These are phyloP conservation scores for Ustilago cynodontis DNA, from an alignment of 1,284 basidiomycete species.

Conservation along the genomic window DNA sequence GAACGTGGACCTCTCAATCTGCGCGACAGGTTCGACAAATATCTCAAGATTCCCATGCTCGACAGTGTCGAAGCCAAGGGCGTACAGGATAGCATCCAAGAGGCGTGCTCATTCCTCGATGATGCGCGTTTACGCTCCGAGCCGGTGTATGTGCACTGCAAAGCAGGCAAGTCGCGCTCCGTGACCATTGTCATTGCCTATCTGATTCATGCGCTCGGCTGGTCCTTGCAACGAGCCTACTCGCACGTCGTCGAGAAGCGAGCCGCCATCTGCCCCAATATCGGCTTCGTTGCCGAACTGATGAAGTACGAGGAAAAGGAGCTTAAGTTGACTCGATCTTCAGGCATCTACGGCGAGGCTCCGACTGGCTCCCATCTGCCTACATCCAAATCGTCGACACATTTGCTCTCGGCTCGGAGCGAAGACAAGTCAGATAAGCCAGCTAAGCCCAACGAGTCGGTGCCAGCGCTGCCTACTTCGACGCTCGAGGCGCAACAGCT, in stretches of 20 bases:
- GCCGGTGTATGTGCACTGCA: slow-evolving; percentile 94
- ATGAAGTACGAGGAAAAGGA: slow-evolving; percentile 88
- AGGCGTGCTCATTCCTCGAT: slow-evolving; percentile 88
- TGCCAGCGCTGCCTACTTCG: slow-evolving; percentile 9
- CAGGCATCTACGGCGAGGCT: slow-evolving; percentile 39
- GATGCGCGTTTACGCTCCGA: slow-evolving; percentile 88
- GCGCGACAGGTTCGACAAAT: slow-evolving; percentile 77
- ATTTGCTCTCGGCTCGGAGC: slow-evolving; percentile 4
- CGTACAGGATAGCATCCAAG: slow-evolving; percentile 82
- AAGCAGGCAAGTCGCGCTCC: slow-evolving; percentile 92
- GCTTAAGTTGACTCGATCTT: slow-evolving; percentile 33
- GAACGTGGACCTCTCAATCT: slow-evolving; percentile 44
- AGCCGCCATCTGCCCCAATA: slow-evolving; percentile 94
- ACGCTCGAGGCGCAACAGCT: background rate
- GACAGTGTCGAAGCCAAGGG: slow-evolving; percentile 95
- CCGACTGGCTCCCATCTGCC: background rate
- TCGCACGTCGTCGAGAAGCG: slow-evolving; percentile 89
- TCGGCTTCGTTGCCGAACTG: slow-evolving; percentile 95
- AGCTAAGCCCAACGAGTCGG: background rate
- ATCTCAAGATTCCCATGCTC: slow-evolving; percentile 88
- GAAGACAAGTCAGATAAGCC: background rate
- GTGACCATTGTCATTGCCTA: slow-evolving; percentile 98
- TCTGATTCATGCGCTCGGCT: slow-evolving; percentile 94
- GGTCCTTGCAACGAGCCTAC: slow-evolving; percentile 91
- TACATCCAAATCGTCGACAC: slow-evolving; percentile 13